phyloP scores from a whole-genome alignment of 1,284 basidiomycete species.

The Coniferiporia weirii region DNA sequence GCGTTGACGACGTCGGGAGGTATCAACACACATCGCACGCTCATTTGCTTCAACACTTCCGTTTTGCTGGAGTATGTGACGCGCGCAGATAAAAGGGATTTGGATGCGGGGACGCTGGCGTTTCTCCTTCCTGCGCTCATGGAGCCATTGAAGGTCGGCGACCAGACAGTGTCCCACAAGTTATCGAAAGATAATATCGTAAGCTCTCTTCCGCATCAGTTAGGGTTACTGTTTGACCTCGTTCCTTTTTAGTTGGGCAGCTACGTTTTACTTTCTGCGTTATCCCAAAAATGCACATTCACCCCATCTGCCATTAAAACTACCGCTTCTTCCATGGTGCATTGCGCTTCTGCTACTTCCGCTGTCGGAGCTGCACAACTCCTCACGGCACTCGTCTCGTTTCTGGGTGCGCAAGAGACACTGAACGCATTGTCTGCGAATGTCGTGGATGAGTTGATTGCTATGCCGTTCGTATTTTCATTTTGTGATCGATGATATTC shows the following conservation, averaged over 20 bases:
- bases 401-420: constrained; percentile 53
- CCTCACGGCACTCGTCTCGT: constrained; percentile 51
- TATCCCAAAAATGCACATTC: constrained; percentile 60
- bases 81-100: constrained; percentile 33
- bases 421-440: constrained; percentile 40
- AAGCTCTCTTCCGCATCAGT: constrained; percentile 25
- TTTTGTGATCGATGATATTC: background rate
- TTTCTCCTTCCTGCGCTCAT: constrained; percentile 58
- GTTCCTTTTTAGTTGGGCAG: constrained; percentile 52
- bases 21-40: constrained; percentile 54
- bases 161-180: constrained; percentile 18
- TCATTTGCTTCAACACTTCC: constrained; percentile 84
- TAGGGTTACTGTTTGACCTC: background rate
- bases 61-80: constrained; percentile 78
- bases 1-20: constrained; percentile 34
- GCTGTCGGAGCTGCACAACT: constrained; percentile 41
- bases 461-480: constrained; percentile 33
- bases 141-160: constrained; percentile 44
- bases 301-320: constrained; percentile 50
- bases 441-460: constrained; percentile 38
- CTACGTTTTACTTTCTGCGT: constrained; percentile 61
- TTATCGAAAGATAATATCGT: constrained; percentile 50
- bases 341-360: constrained; percentile 33
- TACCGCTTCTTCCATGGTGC: constrained; percentile 51
- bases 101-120: constrained; percentile 62